phyloP scores from a whole-genome alignment of 495 filamentous ascomycete genomes.

The Talaromyces liani region DNA sequence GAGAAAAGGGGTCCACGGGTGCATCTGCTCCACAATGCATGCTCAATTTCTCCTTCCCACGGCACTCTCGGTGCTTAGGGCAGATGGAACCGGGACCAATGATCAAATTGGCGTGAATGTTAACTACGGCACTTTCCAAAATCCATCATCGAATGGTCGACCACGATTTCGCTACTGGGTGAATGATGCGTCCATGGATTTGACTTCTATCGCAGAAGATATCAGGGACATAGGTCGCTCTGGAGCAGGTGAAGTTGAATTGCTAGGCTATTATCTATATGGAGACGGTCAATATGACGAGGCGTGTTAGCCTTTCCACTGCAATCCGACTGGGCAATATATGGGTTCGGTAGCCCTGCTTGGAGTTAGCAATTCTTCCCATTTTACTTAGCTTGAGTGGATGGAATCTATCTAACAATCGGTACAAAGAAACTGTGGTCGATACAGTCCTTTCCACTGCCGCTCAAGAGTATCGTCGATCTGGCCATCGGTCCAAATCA shows the following conservation, averaged over 20 bases:
- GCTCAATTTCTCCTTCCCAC: constrained; percentile 59
- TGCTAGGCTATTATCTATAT: not conserved
- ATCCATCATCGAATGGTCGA: constrained; percentile 20
- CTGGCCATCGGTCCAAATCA: no score
- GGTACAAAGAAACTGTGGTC: no score
- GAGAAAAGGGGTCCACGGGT: not conserved
- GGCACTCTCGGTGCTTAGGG: constrained; percentile 55
- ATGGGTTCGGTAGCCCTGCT: no score
- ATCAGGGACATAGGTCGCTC: not conserved
- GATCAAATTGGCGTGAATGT: constrained; percentile 57
- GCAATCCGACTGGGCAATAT: no score
- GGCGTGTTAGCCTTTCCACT: no score
- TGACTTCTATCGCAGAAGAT: not conserved
- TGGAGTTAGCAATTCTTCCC: no score
- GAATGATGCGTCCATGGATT: constrained; percentile 18
- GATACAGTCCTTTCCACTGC: no score
- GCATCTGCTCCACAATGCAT: not conserved
- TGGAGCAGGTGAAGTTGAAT: not conserved
- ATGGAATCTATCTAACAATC: no score
- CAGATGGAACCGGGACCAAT: constrained; percentile 47
- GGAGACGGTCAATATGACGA: no score
- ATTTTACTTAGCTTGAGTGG: no score
- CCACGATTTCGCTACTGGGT: constrained; percentile 33
- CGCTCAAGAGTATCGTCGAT: no score
- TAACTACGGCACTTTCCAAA: constrained; percentile 11